Evolutionary conservation across 768 basidiomycete species (phyloP).

Genomic region (Phlebiopsis flavidoalba): DNA sequence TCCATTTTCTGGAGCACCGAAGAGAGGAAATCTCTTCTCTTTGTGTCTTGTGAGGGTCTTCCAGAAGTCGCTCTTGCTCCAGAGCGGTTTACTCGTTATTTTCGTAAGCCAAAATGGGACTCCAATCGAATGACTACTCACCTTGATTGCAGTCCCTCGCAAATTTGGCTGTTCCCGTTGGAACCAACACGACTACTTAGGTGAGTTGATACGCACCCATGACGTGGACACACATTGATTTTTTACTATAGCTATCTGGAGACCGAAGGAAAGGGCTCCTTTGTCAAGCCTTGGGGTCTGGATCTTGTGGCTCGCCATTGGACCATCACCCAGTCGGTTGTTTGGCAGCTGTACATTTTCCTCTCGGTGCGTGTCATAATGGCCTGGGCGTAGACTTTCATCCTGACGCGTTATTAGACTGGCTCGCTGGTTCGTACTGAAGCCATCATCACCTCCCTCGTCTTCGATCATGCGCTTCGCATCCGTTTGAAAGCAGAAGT

Average conservation of each 20-base stretch:
- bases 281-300: conserved; percentile 45
- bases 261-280: conserved; percentile 27
- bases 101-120: conserved; percentile 1
- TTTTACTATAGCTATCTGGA: conserved; percentile 29
- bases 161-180: conserved; percentile 17
- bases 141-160: conserved; percentile 9
- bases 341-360: conserved; percentile 7
- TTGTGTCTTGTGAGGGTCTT: conserved; percentile 27
- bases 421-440: conserved; percentile 4
- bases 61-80: neutral
- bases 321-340: conserved; percentile 5
- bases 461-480: conserved; percentile 15
- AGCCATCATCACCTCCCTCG: conserved; percentile 8
- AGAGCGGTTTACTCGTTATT: conserved; percentile 5
- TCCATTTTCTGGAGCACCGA: conserved; percentile 27
- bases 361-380: conserved; percentile 1
- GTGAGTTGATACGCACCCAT: conserved; percentile 16
- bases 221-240: neutral
- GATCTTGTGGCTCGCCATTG: conserved; percentile 31
- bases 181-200: conserved; percentile 35
- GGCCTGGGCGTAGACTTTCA: neutral
- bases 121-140: too few relatives aligned
- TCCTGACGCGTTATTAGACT: neutral
- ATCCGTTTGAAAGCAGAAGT: conserved; percentile 12
- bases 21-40: conserved; percentile 29